Evolutionary conservation across 164 flowering plant species (phyloP), one percentile per base, ranked within the genome.

Genomic region (Vitis rupestris): DNA sequence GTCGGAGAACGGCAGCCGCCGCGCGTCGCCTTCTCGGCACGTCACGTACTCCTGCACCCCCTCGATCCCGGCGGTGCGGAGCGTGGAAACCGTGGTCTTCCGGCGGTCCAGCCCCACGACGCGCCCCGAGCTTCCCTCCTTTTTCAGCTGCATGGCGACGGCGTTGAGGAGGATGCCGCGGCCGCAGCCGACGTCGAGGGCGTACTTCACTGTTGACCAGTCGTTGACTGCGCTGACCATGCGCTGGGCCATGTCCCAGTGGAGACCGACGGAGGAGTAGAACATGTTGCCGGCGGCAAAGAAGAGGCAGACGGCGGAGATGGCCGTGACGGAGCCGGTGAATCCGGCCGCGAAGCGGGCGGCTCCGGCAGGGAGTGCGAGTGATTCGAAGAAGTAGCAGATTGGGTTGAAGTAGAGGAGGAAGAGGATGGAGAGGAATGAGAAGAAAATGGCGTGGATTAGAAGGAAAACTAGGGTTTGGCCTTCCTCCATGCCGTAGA

Each of bases 21-120:
- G 70, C 13, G 90, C 88, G 74, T 94, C 97, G 1, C 97, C 98
- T 49, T 91, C 90, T 62, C 92, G 74, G 77, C 92, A 92, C 53
- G 97, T 94, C 59, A 94, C 98, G 66, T 92, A 91, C 74, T 92
- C 98, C 70, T 85, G 90, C 0, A 93, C 98, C 1, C 98, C 97
- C 75, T 91, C 98, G 13, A 86, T 61, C 23, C 76, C 78, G 4
- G 97, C 98, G 19, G 90, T 86, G n/a, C 90, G 76, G 15, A 93
- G 85, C 0, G 94, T 91, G 57, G 84, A 54, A 72, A 80, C 64
- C 5, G 87, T 80, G 12, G 81, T 82, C 47, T 78, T 73, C 68
- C 81, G 65, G 44, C 83, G 77, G 71, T 85, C 96, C 44, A 93
- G 76, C 17, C 98, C 98, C 57, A 94, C 98, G 10, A 94, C 98